Base-by-base conservation (phyloP, 2,329 filamentous ascomycete species). In the Aspergillus sp. region DNA sequence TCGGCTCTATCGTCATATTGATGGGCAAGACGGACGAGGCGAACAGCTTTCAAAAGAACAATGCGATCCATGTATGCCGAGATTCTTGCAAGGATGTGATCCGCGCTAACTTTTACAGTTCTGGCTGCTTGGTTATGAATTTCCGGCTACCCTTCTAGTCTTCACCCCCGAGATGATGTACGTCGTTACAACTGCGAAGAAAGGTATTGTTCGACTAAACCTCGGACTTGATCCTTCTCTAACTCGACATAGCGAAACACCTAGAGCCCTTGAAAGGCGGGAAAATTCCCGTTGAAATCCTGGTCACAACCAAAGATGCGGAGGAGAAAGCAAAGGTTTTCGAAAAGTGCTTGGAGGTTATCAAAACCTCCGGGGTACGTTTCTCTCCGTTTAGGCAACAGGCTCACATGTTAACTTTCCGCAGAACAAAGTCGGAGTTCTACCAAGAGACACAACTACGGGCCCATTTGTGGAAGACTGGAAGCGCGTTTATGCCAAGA, bases 61-160 rank as follows among this genome's bases (percentile, higher is more conserved):
- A 97, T 78, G 93, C 95, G 23, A 90, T 97, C 79, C 95, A 98
- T 82, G 93, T 96, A 84, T 76, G 90, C 15, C 22, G 13, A 49
- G 17, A 11, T 13, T 7, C 82, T 54, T 43, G 11, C 13, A 4
- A 28, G 1, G 25, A 28, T 28, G 25, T 31, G 30, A 17, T 23
- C 1, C 13, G 47, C 53, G 53, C 43, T 48, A 28, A 41, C 38
- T 22, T 47, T 45, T 68, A 63, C 77, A 97, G 93, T 96, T 98
- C 80, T 99, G 96, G 96, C 85, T 99, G 59, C 87, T 99, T 65
- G 95, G 95, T 72, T 99, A 99, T 83, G 95, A 99, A 78, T 99
- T 99, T 74, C 95, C 95, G 38, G 93, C 94, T 45, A 99, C 95
- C 0, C 83, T 99, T 66, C 92, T 99, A 83, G 85, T 99, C 56